Base-by-base conservation (phyloP, 1,139 yeast genomes). In the Yamadazyma epiphylla region DNA sequence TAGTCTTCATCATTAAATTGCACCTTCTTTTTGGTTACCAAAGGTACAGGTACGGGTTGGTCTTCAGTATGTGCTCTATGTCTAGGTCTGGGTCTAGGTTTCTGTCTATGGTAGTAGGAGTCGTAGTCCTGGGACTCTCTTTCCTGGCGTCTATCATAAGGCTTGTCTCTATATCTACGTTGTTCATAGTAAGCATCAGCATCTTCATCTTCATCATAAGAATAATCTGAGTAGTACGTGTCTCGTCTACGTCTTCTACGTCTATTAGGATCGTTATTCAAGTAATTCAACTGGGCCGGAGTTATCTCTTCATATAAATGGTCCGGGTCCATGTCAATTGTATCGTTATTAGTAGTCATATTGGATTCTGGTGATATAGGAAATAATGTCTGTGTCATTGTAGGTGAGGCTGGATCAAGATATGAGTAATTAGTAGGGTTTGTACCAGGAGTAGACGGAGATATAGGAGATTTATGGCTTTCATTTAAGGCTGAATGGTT, bases 281-380 rank as follows among this genome's bases (percentile, higher is more conserved):
- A 38, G 15, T 49, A 37, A 32, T 56, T 59, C 27, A 61, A 44
- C 38, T 62, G 60, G 0, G 69, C 69, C 2, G 69, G 69, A 0
- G 68, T 62, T 22, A 59, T 50, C 26, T 48, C 64, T 38, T 55
- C 60, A 28, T 48, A 53, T 27, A 62, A 47, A 27, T 51, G 48
- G 33, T 61, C 67, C 3, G 62, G 58, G 35, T 60, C 64, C 10
- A 36, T 26, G 0, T 32, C 23, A 8, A 37, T 30, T 3, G 20
- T 28, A n/a, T 38, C 35, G 13, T 37, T 34, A 24, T 33, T 31
- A 19, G 30, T 36, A 7, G 42, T 34, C 15, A 22, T 27, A 11
- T 38, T 33, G n/a, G 34, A 29, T 22, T 38, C 39, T 6, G 45
- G 45, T 3, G 43, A 39, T 16, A 22, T 32, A 5, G 38, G 36